A percentile compares a stretch with the other conserved stretches of the same genome.
Evolutionary conservation across 208 protist species (phyloP).

Genomic region (Trypanosoma mega): DNA sequence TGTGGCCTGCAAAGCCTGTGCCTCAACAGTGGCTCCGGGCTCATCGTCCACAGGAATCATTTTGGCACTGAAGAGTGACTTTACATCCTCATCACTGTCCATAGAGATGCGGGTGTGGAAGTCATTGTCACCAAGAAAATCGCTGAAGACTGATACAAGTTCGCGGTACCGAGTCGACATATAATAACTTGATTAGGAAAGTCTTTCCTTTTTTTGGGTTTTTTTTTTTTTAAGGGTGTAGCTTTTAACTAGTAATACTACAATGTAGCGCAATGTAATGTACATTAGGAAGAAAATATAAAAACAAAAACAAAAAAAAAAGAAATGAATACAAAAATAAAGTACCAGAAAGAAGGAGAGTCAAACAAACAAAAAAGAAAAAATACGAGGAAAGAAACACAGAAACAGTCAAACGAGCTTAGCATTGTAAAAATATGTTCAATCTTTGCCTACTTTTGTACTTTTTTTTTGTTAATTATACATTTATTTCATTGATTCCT

Average conservation of each 20-base stretch:
- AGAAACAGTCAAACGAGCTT: too few species aligned
- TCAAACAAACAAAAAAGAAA: too few species aligned
- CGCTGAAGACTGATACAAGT: slow-evolving; percentile 40
- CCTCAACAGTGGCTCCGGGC: slow-evolving; percentile 20
- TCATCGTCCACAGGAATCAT: slow-evolving; percentile 26
- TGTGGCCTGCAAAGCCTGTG: slow-evolving; percentile 4
- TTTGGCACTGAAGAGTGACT: slow-evolving; percentile 48
- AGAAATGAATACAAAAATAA: slow-evolving; percentile 7
- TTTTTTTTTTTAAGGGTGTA: slow-evolving; percentile 7
- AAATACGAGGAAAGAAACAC: too few species aligned
- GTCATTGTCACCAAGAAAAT: slow-evolving; percentile 39
- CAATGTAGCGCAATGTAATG: not conserved
- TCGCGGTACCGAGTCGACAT: slow-evolving; percentile 70
- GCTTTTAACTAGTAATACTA: not conserved
- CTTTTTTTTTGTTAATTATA: too few species aligned
- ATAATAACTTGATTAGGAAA: not conserved
- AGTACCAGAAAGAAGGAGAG: too few species aligned
- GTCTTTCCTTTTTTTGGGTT: slow-evolving; percentile 5
- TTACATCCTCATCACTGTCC: slow-evolving; percentile 41
- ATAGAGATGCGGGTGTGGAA: slow-evolving; percentile 54
- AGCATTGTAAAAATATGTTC: too few species aligned
- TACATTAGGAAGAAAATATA: slow-evolving; percentile 3
- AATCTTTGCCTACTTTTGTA: too few species aligned
- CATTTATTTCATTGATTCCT: too few species aligned
- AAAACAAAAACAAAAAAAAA: slow-evolving; percentile 8